Evolutionary conservation across 2,329 filamentous ascomycete genomes (phyloP).

Genomic region (Cladosporium velox): DNA sequence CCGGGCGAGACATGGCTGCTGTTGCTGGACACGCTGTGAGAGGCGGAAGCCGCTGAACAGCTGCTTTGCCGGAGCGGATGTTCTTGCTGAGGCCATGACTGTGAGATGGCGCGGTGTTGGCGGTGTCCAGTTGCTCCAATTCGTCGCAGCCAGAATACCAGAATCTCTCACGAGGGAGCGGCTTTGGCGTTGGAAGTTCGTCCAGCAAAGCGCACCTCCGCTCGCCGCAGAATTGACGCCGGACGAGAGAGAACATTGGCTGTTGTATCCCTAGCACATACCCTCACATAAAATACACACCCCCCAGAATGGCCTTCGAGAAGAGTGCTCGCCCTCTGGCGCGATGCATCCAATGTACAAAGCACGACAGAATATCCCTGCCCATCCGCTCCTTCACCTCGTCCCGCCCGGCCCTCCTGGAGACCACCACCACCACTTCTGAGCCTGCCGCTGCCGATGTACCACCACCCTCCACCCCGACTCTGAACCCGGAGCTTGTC

Average conservation of each 20-base stretch:
- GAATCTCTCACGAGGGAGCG: constrained; percentile 12
- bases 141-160: not conserved
- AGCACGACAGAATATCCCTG: constrained; percentile 30
- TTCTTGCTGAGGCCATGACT: constrained; percentile 44
- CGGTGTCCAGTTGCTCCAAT: not conserved
- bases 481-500: constrained; percentile 68
- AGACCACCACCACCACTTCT: constrained; percentile 27
- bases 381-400: constrained; percentile 52
- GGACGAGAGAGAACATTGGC: not conserved
- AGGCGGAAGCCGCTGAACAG: constrained; percentile 33
- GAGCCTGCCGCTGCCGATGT: constrained; percentile 6
- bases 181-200: not conserved
- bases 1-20: constrained; percentile 45
- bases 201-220: constrained; percentile 6
- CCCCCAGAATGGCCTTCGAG: constrained; percentile 5
- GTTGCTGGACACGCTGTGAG: constrained; percentile 25
- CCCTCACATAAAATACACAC: not conserved
- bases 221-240: constrained; percentile 11
- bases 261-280: not conserved
- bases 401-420: constrained; percentile 46
- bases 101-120: constrained; percentile 6
- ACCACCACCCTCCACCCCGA: constrained; percentile 1
- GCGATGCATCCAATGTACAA: constrained; percentile 32
- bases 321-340: constrained; percentile 37
- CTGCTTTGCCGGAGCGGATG: constrained; percentile 41